These are phyloP conservation scores for Globisporangium spinosum DNA, from an alignment of 352 stramenopile genomes.

Conservation along the genomic window DNA sequence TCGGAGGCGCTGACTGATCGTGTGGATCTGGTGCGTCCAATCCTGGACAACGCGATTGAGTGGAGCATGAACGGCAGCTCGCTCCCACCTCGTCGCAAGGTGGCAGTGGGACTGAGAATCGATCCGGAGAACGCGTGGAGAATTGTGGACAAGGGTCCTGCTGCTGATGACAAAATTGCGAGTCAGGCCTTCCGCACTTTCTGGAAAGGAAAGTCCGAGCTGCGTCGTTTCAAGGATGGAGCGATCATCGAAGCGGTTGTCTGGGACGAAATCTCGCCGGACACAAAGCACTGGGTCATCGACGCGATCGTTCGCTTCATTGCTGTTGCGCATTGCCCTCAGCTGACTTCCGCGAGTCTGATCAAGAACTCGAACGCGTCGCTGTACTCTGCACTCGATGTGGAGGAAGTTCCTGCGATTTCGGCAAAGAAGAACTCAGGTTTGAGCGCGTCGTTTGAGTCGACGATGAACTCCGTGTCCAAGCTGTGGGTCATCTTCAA, in stretches of 20 bases:
- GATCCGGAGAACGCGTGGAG: conserved; percentile 70
- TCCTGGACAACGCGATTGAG: conserved; percentile 37
- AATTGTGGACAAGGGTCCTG: conserved; percentile 88
- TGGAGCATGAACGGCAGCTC: conserved; percentile 46
- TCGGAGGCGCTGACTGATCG: conserved; percentile 61
- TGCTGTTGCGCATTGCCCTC: conserved; percentile 53
- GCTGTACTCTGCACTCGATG: conserved; percentile 61
- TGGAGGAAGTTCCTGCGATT: conserved; percentile 38
- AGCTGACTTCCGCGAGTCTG: conserved; percentile 34
- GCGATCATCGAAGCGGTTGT: conserved; percentile 88
- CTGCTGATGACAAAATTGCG: conserved; percentile 71
- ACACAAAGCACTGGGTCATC: conserved; percentile 68
- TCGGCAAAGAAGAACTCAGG: conserved; percentile 38
- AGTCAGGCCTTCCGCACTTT: conserved; percentile 82
- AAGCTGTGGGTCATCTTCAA: conserved; percentile 84
- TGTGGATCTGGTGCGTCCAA: conserved; percentile 54
- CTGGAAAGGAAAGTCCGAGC: conserved; percentile 85
- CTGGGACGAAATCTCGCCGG: conserved; percentile 73
- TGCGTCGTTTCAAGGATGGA: conserved; percentile 89
- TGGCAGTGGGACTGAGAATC: conserved; percentile 81
- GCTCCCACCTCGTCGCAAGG: conserved; percentile 42
- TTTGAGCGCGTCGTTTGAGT: conserved; percentile 54
- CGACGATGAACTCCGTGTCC: conserved; percentile 69
- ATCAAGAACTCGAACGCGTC: conserved; percentile 80
- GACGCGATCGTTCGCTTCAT: conserved; percentile 81